These are phyloP conservation scores for Allantophomopsis cytisporea DNA, from an alignment of 2,329 filamentous ascomycete species.

Conservation along the genomic window DNA sequence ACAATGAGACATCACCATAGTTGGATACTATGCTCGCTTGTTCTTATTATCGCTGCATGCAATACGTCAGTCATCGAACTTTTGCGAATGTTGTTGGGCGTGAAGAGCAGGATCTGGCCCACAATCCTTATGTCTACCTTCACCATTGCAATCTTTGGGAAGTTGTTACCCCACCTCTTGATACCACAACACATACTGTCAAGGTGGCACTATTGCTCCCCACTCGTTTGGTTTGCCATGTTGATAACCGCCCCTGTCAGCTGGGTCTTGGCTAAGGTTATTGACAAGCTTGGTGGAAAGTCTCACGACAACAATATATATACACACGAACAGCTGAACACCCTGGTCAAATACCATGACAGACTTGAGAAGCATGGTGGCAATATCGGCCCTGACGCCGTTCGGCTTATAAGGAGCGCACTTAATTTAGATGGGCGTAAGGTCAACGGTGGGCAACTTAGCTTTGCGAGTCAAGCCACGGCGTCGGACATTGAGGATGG, in stretches of 20 bases:
- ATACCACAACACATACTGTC: slow-evolving; percentile 10
- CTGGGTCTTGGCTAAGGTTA: slow-evolving; percentile 10
- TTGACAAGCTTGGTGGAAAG: slow-evolving; percentile 5
- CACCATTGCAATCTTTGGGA: slow-evolving; percentile 11
- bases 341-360: slow-evolving; percentile 12
- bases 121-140: slow-evolving; percentile 12
- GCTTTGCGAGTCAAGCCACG: background rate
- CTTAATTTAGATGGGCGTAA: slow-evolving; percentile 9
- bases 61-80: slow-evolving; percentile 12
- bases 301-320: slow-evolving; percentile 7
- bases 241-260: slow-evolving; percentile 10
- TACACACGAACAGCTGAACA: slow-evolving; percentile 8
- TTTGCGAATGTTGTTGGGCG: slow-evolving; percentile 8
- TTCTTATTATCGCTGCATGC: slow-evolving; percentile 11
- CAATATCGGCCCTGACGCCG: slow-evolving; percentile 7
- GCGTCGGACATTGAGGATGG: slow-evolving; percentile 10
- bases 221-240: slow-evolving; percentile 14
- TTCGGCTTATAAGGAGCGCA: slow-evolving; percentile 12
- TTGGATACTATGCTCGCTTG: slow-evolving; percentile 16
- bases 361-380: slow-evolving; percentile 10
- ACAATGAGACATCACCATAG: slow-evolving; percentile 9
- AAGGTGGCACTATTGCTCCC: slow-evolving; percentile 12
- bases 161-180: slow-evolving; percentile 14
- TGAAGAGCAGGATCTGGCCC: background rate
- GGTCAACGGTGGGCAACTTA: slow-evolving; percentile 2